Conservation (phyloP, 163 green algal genomes). For the Scenedesmus sp. region DNA sequence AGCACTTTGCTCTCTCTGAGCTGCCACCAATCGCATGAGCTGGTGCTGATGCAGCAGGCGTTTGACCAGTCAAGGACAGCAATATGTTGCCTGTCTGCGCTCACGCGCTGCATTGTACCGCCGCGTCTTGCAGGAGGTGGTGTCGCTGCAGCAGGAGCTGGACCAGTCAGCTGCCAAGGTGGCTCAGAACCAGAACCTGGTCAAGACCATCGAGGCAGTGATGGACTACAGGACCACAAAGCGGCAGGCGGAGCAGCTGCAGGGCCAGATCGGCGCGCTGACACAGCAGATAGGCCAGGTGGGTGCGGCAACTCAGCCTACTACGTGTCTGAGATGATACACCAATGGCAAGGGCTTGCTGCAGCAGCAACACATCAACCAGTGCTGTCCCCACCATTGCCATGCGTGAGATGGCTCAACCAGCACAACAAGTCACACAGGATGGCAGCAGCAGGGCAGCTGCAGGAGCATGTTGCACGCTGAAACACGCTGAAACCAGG, state of each 20-base stretch:
- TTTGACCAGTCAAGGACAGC: background rate
- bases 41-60: background rate
- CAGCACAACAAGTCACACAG: too few relatives aligned
- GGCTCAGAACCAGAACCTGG: conserved; percentile 1
- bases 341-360: too few relatives aligned
- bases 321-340: background rate
- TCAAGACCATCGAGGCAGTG: background rate
- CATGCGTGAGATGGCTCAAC: too few relatives aligned
- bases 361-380: too few relatives aligned
- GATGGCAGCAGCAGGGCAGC: too few relatives aligned
- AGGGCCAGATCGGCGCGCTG: conserved; percentile 15
- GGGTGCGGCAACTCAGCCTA: background rate
- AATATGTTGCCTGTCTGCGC: background rate
- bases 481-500: too few relatives aligned
- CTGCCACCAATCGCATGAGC: background rate
- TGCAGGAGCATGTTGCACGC: too few relatives aligned
- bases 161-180: conserved; percentile 15
- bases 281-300: conserved; percentile 22
- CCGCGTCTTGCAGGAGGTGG: background rate
- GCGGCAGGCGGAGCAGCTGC: conserved; percentile 19
- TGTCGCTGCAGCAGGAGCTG: conserved; percentile 36
- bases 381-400: too few relatives aligned
- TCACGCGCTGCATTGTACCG: background rate
- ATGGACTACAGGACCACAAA: conserved; percentile 27
- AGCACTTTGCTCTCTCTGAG: background rate